phyloP scores from a whole-genome alignment of 2,329 filamentous ascomycete genomes.

The Helminthosporium solani region DNA sequence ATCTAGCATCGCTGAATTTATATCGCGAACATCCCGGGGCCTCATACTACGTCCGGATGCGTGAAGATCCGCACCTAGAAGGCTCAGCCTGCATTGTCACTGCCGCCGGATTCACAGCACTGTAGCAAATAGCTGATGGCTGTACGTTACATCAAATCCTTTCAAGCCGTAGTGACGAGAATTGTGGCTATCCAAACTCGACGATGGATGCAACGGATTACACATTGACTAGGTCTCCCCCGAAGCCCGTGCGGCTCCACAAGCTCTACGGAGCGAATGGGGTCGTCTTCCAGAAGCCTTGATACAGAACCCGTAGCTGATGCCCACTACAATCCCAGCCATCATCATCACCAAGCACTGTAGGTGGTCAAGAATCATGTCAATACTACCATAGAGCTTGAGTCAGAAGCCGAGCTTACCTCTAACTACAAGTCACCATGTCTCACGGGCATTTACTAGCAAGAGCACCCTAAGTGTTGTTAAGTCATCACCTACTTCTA shows the following conservation, averaged over 20 bases:
- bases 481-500: constrained; percentile 8
- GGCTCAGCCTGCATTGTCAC: background rate
- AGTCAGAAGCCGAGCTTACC: constrained; percentile 12
- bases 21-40: background rate
- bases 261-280: constrained; percentile 16
- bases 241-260: background rate
- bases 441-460: constrained; percentile 16
- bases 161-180: background rate
- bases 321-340: background rate
- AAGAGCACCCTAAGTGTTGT: constrained; percentile 12
- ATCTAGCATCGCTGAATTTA: background rate
- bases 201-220: background rate
- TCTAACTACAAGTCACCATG: constrained; percentile 11
- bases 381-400: background rate
- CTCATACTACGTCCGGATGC: background rate
- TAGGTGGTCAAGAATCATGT: constrained; percentile 11
- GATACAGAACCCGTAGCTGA: constrained; percentile 12
- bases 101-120: background rate
- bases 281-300: constrained; percentile 2
- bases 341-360: constrained; percentile 3
- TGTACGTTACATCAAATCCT: background rate
- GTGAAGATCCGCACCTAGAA: background rate
- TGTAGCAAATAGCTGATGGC: no score
- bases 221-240: background rate
- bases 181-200: background rate